Evolutionary conservation across 108 stramenopile species (phyloP), one percentile per base, ranked within the genome.

Genomic region (Cyclostephanos tholiformis): DNA sequence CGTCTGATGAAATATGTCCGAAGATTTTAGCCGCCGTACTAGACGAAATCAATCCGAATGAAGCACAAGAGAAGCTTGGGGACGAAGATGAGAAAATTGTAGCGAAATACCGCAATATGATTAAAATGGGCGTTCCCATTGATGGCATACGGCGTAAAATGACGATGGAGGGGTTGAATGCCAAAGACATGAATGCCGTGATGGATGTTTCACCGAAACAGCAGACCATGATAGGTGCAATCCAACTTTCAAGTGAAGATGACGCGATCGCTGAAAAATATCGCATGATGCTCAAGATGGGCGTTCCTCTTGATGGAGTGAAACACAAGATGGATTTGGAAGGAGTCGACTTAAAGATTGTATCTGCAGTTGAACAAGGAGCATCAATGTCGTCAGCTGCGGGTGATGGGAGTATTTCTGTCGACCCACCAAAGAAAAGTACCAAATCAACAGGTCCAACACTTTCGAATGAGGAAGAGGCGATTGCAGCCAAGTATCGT

Each of bases 101-200:
- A 46, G 39, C 56, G 19, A 74, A 71, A 32, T 92, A 87, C 65
- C 65, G 80, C 7, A 85, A 82, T 57, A 92, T 90, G 89, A 46
- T 88, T 69, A 88, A 89, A 69, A 86, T 88, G 85, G 49, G 66
- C 16, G 71, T 92, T 10, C 91, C 91, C 4, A 32, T 63, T 17
- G 87, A 86, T 29, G 91, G 79, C 11, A 88, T 90, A 4, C 67
- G 63, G 16, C 87, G 86, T 61, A 90, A 89, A 51, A 87, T 90
- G 27, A 20, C 52, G 9, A 76, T 79, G 32, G 91, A 92, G 62
- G 80, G 76, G 4, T 75, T 88, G 16, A 48, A 69, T 30, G 56
- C 64, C 25, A 88, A 82, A 50, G 73, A 88, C 22, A 44, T 84
- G 12, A 58, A 55, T 50, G 67, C 82, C 30, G 87, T 90, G 10